Evolutionary conservation across 1,284 basidiomycete genomes (phyloP), one percentile per base, ranked within the genome.

Genomic region (Coniferiporia weirii): DNA sequence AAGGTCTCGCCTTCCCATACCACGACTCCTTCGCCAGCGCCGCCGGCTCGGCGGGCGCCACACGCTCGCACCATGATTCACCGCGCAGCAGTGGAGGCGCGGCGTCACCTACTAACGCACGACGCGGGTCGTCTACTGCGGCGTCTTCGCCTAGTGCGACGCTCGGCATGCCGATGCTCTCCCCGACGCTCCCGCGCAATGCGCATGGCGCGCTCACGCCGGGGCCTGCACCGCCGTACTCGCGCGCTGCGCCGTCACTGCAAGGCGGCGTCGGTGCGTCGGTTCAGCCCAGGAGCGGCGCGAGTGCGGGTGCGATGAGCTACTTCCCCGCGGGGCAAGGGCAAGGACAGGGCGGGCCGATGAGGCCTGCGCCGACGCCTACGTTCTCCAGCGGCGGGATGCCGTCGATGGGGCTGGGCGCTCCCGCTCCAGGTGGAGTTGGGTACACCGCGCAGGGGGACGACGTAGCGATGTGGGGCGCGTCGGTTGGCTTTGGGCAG

Each of bases 1-100:
- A 84, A 62, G 85, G 83, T 58, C 80, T 91, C 22, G 87, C 86
- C 43, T 90, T 91, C 71, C 88, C 89, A 12, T 90, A 88, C 68
- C 83, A 90, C 65, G 85, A 89, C 69, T 82, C 83, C 54, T 20
- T 47, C 13, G 48, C 52, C 27, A 27, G 27, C 27, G 27, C 27
- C 2, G 27, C 3, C 27, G 5, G 5, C 27, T 2, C 27, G 27
- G 27, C 27, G 10, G 53, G 46, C 32, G 59, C n/a, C n/a, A n/a
- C 60, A 27, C 61, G 58, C 20, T 27, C 54, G 45, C 50, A 56
- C 36, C 59, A 53, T 47, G 35, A 60, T 46, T 40, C 64, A 44
- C 46, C 54, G 49, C 50, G 46, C 36, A 51, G 60, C 38, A 15
- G 43, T 32, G 54, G 57, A 52, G 49, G 55, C 52, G 19, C 64